These are phyloP conservation scores for Talaromyces rugulosus DNA, from an alignment of 2,329 filamentous ascomycete species.

Conservation along the genomic window DNA sequence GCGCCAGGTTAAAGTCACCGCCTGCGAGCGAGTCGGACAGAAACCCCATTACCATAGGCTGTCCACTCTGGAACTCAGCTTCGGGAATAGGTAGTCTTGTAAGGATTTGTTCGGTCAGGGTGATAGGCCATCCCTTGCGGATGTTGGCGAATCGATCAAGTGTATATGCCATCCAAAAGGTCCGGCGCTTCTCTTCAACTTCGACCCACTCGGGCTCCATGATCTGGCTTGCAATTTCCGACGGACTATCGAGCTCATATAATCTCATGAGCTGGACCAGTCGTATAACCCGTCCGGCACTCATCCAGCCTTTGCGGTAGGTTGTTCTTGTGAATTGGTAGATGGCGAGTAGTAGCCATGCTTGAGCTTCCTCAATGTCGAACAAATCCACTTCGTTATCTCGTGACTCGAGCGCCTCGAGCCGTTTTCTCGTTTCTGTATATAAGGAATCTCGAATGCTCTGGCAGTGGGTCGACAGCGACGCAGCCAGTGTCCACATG, in stretches of 20 bases:
- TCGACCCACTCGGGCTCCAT: conserved; percentile 91
- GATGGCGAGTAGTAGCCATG: conserved; percentile 72
- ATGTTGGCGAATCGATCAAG: conserved; percentile 91
- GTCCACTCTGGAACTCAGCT: conserved; percentile 31
- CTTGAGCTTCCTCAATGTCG: conserved; percentile 78
- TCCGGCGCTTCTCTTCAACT: conserved; percentile 81
- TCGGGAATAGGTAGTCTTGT: conserved; percentile 35
- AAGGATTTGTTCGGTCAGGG: conserved; percentile 48
- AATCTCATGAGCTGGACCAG: conserved; percentile 89
- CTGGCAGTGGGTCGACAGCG: conserved; percentile 75
- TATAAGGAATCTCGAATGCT: conserved; percentile 85
- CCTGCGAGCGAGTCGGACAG: conserved; percentile 26
- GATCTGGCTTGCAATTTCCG: conserved; percentile 88
- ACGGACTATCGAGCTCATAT: conserved; percentile 76
- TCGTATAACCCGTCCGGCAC: conserved; percentile 74
- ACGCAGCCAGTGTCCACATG: conserved; percentile 87
- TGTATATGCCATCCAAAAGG: conserved; percentile 93
- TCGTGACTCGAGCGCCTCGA: conserved; percentile 84
- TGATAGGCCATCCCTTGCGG: conserved; percentile 96
- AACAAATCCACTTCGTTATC: conserved; percentile 88
- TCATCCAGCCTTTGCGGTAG: conserved; percentile 94
- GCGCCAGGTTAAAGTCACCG: conserved; percentile 11
- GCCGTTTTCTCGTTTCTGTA: conserved; percentile 80
- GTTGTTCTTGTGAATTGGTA: conserved; percentile 99
- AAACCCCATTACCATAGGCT: conserved; percentile 23